Conservation (phyloP, 345 rosid species). For the Sisymbrium altissimum region DNA sequence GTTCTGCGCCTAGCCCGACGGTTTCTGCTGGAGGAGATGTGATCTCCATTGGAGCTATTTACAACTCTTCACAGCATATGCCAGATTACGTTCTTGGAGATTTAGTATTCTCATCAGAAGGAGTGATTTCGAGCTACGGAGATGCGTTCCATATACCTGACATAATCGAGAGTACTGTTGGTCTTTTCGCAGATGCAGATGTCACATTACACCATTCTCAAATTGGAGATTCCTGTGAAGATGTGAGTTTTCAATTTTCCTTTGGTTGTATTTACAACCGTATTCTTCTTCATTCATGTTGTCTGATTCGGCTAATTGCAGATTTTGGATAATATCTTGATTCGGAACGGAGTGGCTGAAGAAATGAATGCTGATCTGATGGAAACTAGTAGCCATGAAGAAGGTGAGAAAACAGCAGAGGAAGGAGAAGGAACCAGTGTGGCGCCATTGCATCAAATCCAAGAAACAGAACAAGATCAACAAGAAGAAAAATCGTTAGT, state of each 20-base stretch:
- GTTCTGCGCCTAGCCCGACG: slow-evolving; percentile 82
- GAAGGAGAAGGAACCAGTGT: slow-evolving; percentile 57
- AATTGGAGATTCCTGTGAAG: slow-evolving; percentile 59
- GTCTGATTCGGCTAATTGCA: slow-evolving; percentile 12
- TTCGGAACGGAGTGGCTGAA: slow-evolving; percentile 51
- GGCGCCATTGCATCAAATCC: slow-evolving; percentile 39
- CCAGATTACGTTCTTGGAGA: slow-evolving; percentile 55
- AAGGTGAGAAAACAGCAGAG: slow-evolving; percentile 46
- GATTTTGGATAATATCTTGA: slow-evolving; percentile 35
- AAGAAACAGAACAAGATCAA: slow-evolving; percentile 29
- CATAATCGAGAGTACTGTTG: slow-evolving; percentile 87
- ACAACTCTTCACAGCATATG: slow-evolving; percentile 46
- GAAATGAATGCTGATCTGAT: slow-evolving; percentile 39
- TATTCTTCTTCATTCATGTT: not conserved
- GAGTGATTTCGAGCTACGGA: slow-evolving; percentile 58
- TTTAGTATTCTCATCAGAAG: slow-evolving; percentile 56
- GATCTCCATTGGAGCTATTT: slow-evolving; percentile 48
- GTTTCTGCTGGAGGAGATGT: slow-evolving; percentile 65
- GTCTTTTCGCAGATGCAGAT: slow-evolving; percentile 73
- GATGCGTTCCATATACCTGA: slow-evolving; percentile 81
- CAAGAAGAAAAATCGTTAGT: slow-evolving; percentile 24
- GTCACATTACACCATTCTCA: slow-evolving; percentile 66
- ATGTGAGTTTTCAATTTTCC: slow-evolving; percentile 49
- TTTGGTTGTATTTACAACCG: not conserved
- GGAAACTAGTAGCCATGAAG: slow-evolving; percentile 40